Conservation (phyloP, 129 eudicot species). For the Dittrichia graveolens region DNA sequence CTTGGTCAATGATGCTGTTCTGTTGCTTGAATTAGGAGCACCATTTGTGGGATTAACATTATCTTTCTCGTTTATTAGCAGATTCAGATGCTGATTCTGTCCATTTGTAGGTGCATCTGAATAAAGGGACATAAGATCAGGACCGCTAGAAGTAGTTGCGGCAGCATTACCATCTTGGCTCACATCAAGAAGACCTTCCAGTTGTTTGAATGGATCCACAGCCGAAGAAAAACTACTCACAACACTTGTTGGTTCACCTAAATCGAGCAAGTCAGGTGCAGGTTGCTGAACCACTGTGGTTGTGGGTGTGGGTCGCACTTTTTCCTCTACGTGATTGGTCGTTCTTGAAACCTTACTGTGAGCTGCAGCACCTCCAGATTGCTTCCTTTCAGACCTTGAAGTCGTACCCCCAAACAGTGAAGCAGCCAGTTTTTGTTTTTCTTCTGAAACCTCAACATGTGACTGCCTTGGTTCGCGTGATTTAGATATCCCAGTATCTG, state of each 20-base stretch:
- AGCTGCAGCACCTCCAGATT: constrained; percentile 46
- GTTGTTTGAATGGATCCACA: constrained; percentile 74
- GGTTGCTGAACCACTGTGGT: constrained; percentile 48
- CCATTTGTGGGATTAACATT: constrained; percentile 31
- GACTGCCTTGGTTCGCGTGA: constrained; percentile 45
- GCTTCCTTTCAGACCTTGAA: constrained; percentile 62
- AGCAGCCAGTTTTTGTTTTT: constrained; percentile 89
- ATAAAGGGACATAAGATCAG: constrained; percentile 71
- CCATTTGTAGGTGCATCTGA: constrained; percentile 49
- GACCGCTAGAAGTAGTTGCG: constrained; percentile 39
- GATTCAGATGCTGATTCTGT: constrained; percentile 24
- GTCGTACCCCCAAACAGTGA: constrained; percentile 76
- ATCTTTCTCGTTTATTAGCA: too few species aligned
- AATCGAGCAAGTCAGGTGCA: constrained; percentile 82
- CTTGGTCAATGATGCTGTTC: constrained; percentile 52
- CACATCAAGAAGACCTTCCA: constrained; percentile 85
- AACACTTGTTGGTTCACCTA: constrained; percentile 61
- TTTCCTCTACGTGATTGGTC: constrained; percentile 41
- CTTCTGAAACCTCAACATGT: constrained; percentile 68
- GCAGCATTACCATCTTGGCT: constrained; percentile 42
- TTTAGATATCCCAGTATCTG: constrained; percentile 38
- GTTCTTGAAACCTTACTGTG: constrained; percentile 55
- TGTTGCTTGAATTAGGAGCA: constrained; percentile 28
- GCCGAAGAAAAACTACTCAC: constrained; percentile 32
- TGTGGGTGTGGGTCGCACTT: constrained; percentile 35